Evolutionary conservation across 306 rosid genomes (phyloP).

Genomic region (Lupinus albus): DNA sequence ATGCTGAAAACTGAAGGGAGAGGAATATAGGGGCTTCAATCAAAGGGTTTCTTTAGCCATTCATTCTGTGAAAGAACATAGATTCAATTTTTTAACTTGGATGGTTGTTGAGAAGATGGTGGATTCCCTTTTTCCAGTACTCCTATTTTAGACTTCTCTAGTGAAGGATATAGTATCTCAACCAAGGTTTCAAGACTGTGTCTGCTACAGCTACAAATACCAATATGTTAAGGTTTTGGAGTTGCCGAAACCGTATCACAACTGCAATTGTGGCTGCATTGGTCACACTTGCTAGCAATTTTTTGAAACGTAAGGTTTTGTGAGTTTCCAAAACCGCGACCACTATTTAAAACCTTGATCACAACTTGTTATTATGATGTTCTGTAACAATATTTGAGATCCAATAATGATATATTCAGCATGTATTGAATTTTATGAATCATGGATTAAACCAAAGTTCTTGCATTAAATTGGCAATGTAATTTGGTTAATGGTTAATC

Average conservation of each 20-base stretch:
- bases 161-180: not conserved
- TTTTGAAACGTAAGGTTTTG: too few species aligned
- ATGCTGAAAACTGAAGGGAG: too few species aligned
- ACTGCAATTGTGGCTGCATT: too few species aligned
- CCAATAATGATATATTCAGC: constrained; percentile 18
- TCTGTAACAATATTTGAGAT: constrained; percentile 5
- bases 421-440: constrained; percentile 14
- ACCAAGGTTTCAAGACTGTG: too few species aligned
- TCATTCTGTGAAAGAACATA: constrained; percentile 17
- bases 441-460: not conserved
- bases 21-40: too few species aligned
- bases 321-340: too few species aligned
- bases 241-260: too few species aligned
- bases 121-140: not conserved
- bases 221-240: too few species aligned
- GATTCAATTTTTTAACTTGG: not conserved
- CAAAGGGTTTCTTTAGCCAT: constrained; percentile 2
- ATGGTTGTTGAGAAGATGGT: not conserved
- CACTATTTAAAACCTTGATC: too few species aligned
- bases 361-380: not conserved
- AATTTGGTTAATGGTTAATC: constrained; percentile 34
- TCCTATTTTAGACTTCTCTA: not conserved
- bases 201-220: too few species aligned
- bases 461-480: constrained; percentile 7
- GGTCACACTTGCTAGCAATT: too few species aligned